Evolutionary conservation across 805 yeast species (phyloP), one percentile per base, ranked within the genome.

Genomic region (Jamesozyma gamospora): DNA sequence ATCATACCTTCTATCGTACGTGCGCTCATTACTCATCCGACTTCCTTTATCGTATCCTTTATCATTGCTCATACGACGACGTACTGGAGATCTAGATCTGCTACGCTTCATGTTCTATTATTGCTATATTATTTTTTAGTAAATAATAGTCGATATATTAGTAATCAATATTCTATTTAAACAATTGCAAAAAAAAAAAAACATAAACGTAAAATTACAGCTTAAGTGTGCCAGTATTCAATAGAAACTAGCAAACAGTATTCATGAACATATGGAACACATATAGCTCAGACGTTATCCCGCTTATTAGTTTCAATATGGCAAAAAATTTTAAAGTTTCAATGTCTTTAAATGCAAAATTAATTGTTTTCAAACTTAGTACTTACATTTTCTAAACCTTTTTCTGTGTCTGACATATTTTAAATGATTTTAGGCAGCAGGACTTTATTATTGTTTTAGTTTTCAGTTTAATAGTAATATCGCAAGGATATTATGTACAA

Each of bases 31-130:
- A 10, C 24, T 29, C 4, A 6, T n/a, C 19, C 34, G 34, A 11
- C 41, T 32, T 32, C 41, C 37, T n/a, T 28, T 31, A 17, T 41
- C 30, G 17, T 35, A 19, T 21, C 41, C 37, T 15, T 17, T 21
- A 11, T 27, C 34, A 28, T 39, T 38, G 17, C 37, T 18, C 28
- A 32, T 40, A 27, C 24, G 42, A 26, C 48, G 46, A 34, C 49
- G 49, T 27, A 42, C 48, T 6, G 52, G 53, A 13, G 55, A 51
- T 38, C 53, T 51, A 6, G 55, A 51, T 40, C 55, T 49, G 34
- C 45, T 44, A 35, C 53, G 48, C 28, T 40, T 37, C 21, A 12
- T 11, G 15, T 16, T 17, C 41, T 38, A 15, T 9, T 21, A 8
- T 21, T 6, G 5, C 8, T 21, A 21, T 8, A 21, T 21, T 19